A percentile compares a stretch with the other conserved stretches of the same genome.
These are phyloP conservation scores for Cercospora zeae-maydis DNA, from an alignment of 2,329 filamentous ascomycete species.

Conservation along the genomic window DNA sequence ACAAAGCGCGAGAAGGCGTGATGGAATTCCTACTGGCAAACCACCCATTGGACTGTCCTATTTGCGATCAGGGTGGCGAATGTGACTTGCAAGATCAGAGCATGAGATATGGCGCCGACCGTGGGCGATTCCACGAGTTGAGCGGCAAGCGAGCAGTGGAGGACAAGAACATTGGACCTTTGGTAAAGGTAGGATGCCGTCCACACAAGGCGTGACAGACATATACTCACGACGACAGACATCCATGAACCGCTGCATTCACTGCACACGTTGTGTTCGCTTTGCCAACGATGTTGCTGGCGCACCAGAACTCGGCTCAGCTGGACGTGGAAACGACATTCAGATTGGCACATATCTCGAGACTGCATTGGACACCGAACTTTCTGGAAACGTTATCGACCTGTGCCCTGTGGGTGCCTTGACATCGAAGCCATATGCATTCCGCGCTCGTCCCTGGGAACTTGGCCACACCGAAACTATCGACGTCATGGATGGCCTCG, in stretches of 20 bases:
- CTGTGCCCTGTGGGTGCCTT: conserved; percentile 96
- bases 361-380: conserved; percentile 85
- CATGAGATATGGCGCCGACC: conserved; percentile 95
- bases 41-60: conserved; percentile 91
- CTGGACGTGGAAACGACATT: conserved; percentile 91
- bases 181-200: conserved; percentile 65
- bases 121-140: conserved; percentile 94
- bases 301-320: conserved; percentile 89
- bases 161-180: conserved; percentile 97
- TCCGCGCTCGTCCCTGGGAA: conserved; percentile 95
- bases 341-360: conserved; percentile 98
- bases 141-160: conserved; percentile 95
- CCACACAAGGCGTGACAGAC: not conserved
- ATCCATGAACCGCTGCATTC: conserved; percentile 99
- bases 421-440: conserved; percentile 95
- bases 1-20: conserved; percentile 97
- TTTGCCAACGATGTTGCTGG: conserved; percentile 98
- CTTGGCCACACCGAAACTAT: conserved; percentile 93
- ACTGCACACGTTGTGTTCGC: conserved; percentile 95
- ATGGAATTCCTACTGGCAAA: conserved; percentile 99
- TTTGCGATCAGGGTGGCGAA: conserved; percentile 98
- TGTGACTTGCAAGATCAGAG: conserved; percentile 99
- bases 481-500: conserved; percentile 87
- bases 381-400: conserved; percentile 97
- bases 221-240: conserved; percentile 52